Conservation (phyloP, 805 yeast species). For the Starmerella lactis-condensi region DNA sequence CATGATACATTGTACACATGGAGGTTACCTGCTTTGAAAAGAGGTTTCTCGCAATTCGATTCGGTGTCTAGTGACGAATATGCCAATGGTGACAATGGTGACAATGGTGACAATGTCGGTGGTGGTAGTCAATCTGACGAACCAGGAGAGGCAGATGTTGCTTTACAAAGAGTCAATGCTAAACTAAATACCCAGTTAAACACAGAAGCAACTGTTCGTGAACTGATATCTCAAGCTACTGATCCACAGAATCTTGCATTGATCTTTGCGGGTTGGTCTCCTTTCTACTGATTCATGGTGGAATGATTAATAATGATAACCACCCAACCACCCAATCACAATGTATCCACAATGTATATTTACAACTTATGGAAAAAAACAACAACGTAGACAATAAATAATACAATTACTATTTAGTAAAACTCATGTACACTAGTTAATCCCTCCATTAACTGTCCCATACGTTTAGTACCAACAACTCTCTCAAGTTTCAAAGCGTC, state of each 20-base stretch:
- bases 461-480: constrained; percentile 59
- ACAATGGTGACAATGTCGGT: not conserved
- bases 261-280: constrained; percentile 37
- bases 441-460: constrained; percentile 51
- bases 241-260: constrained; percentile 48
- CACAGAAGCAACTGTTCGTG: constrained; percentile 68
- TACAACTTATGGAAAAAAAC: no score
- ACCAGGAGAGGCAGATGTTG: constrained; percentile 55
- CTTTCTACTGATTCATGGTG: constrained; percentile 22
- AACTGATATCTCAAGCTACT: constrained; percentile 59
- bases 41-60: constrained; percentile 4
- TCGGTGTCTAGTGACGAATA: no score
- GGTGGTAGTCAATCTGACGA: constrained; percentile 3
- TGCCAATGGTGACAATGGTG: not conserved
- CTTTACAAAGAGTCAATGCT: constrained; percentile 50
- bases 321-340: not conserved
- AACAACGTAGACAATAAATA: no score
- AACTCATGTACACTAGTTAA: constrained; percentile 63
- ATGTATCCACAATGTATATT: no score
- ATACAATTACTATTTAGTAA: no score
- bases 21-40: constrained; percentile 61
- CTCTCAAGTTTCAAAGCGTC: constrained; percentile 67
- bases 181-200: constrained; percentile 60
- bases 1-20: constrained; percentile 91
- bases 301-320: not conserved